These are phyloP conservation scores for Solanum lycopersicoides DNA, from an alignment of 257 asterid species.

Conservation along the genomic window DNA sequence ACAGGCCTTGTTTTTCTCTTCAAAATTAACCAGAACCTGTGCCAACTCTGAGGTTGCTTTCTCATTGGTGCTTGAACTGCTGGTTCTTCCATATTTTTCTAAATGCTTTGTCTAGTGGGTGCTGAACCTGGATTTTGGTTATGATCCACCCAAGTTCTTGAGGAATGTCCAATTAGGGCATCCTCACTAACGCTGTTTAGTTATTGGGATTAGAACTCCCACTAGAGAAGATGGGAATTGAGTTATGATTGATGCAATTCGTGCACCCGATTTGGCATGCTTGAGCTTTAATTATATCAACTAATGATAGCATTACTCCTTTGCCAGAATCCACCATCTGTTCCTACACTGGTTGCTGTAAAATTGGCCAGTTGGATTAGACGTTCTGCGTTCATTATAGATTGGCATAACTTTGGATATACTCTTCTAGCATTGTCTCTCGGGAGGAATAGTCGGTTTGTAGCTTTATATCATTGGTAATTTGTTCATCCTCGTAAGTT, in stretches of 20 bases:
- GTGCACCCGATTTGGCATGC: background rate
- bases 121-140: background rate
- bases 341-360: slow-evolving; percentile 91
- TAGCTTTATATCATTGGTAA: slow-evolving; percentile 72
- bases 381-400: slow-evolving; percentile 58
- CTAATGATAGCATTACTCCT: slow-evolving; percentile 1
- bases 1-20: background rate
- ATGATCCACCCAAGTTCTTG: background rate
- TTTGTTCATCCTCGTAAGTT: background rate
- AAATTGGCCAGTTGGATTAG: slow-evolving; percentile 88
- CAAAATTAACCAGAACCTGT: background rate
- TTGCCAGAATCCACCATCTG: slow-evolving; percentile 96
- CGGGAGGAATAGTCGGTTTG: slow-evolving; percentile 74
- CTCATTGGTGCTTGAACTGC: background rate
- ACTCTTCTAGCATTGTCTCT: slow-evolving; percentile 79
- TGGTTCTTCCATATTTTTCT: background rate
- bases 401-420: slow-evolving; percentile 97
- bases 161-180: background rate
- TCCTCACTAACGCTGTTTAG: background rate
- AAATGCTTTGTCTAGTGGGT: background rate
- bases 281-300: background rate
- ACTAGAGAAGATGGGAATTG: background rate
- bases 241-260: background rate
- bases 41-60: background rate
- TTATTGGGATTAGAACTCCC: background rate